Evolutionary conservation across 768 basidiomycete species (phyloP).

Genomic region (Coprinopsis sp.): DNA sequence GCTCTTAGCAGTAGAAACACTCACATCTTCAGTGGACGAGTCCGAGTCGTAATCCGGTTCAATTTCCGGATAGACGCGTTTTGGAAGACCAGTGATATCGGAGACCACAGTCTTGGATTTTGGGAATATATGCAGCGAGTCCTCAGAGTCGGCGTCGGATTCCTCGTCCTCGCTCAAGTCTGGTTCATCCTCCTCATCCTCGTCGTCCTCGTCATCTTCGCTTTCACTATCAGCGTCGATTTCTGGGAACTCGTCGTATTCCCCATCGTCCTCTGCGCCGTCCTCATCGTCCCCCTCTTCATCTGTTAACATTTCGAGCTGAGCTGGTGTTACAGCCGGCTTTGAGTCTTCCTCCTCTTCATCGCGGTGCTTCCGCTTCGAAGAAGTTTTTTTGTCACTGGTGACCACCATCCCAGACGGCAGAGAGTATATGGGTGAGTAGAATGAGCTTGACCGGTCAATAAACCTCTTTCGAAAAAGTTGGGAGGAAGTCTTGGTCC

Average conservation of each 20-base stretch:
- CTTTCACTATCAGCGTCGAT: slow-evolving; percentile 54
- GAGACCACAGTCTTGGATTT: slow-evolving; percentile 68
- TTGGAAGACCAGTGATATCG: slow-evolving; percentile 78
- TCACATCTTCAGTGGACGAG: slow-evolving; percentile 86
- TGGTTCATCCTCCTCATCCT: slow-evolving; percentile 32
- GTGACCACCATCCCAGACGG: slow-evolving; percentile 27
- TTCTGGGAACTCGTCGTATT: slow-evolving; percentile 72
- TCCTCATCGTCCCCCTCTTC: slow-evolving; percentile 53
- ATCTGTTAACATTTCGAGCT: slow-evolving; percentile 70
- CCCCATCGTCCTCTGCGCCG: slow-evolving; percentile 49
- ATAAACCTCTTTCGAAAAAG: slow-evolving; percentile 6
- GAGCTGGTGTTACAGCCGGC: slow-evolving; percentile 27
- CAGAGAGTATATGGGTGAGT: not conserved
- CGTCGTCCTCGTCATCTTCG: slow-evolving; percentile 40
- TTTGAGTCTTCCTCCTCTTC: slow-evolving; percentile 38
- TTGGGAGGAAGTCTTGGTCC: not conserved
- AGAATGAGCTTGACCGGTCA: not conserved
- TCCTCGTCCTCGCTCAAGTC: slow-evolving; percentile 37
- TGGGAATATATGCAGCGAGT: slow-evolving; percentile 53
- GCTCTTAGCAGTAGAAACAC: slow-evolving; percentile 20
- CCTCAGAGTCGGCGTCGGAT: slow-evolving; percentile 39
- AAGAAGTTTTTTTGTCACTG: slow-evolving; percentile 31
- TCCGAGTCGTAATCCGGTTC: slow-evolving; percentile 90
- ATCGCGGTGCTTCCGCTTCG: slow-evolving; percentile 56
- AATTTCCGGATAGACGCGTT: slow-evolving; percentile 82